These are phyloP conservation scores for Skeletonema potamos DNA, from an alignment of 108 stramenopile genomes.

Conservation along the genomic window DNA sequence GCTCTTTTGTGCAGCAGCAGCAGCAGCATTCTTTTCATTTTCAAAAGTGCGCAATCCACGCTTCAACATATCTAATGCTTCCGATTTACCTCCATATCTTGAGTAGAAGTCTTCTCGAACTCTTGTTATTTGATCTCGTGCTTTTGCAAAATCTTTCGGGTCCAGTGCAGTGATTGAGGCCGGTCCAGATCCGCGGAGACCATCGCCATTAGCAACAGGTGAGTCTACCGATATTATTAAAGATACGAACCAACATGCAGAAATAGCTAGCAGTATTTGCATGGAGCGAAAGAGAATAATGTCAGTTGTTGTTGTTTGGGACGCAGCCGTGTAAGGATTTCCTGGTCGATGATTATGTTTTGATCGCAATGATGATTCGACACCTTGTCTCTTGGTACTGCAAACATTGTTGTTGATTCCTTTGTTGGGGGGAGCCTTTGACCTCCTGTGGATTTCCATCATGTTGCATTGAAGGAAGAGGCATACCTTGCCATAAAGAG, in stretches of 20 bases:
- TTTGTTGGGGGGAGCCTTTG: neutral
- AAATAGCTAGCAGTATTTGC: neutral
- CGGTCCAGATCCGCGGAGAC: slow-evolving; percentile 4
- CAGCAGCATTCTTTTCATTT: slow-evolving; percentile 4
- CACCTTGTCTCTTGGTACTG: neutral
- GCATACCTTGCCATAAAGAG: no score
- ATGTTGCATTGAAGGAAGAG: neutral
- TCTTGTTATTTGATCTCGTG: slow-evolving; percentile 13
- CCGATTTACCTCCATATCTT: slow-evolving; percentile 42
- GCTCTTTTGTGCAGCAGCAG: neutral
- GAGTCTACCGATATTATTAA: slow-evolving; percentile 3
- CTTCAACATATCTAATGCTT: slow-evolving; percentile 26
- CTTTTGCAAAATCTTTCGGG: slow-evolving; percentile 8
- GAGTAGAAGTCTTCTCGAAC: slow-evolving; percentile 32
- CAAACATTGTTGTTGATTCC: neutral
- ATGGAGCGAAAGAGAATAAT: slow-evolving; percentile 3
- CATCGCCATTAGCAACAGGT: neutral
- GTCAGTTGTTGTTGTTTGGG: slow-evolving; percentile 2
- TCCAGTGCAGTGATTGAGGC: neutral
- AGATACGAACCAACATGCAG: slow-evolving; percentile 11
- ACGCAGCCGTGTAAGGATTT: slow-evolving; percentile 15
- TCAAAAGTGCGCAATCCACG: slow-evolving; percentile 35
- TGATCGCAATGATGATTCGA: neutral
- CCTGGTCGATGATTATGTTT: neutral
- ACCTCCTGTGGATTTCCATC: neutral